phyloP scores from a whole-genome alignment of 495 filamentous ascomycete genomes.

The Penicillium argentinense region DNA sequence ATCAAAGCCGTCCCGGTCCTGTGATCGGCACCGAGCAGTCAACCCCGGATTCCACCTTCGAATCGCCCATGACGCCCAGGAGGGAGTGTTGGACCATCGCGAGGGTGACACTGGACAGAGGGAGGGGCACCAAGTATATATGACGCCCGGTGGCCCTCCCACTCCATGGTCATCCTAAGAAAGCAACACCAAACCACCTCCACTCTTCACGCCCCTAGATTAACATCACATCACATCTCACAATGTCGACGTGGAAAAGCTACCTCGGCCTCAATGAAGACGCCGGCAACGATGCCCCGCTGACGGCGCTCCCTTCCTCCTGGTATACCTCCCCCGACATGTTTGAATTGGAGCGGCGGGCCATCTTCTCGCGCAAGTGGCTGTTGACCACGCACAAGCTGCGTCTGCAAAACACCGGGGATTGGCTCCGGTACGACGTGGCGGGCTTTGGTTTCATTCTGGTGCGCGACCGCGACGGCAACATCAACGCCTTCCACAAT shows the following conservation, averaged over 20 bases:
- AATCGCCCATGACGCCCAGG: slow-evolving; percentile 4
- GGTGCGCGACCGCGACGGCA: slow-evolving; percentile 46
- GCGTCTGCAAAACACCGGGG: slow-evolving; percentile 48
- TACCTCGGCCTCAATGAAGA: slow-evolving; percentile 24
- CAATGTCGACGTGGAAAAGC: slow-evolving; percentile 21
- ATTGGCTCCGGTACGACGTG: slow-evolving; percentile 47
- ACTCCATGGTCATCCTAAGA: too few relatives aligned
- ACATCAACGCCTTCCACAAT: slow-evolving; percentile 60
- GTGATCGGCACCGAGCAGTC: slow-evolving; percentile 20
- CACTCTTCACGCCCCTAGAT: neutral
- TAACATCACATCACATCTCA: neutral
- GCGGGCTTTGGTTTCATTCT: slow-evolving; percentile 52
- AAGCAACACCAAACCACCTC: too few relatives aligned
- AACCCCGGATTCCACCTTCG: slow-evolving; percentile 1
- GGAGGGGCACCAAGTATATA: too few relatives aligned
- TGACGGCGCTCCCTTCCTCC: slow-evolving; percentile 42
- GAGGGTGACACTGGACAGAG: too few relatives aligned
- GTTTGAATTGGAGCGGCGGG: slow-evolving; percentile 53
- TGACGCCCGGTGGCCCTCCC: too few relatives aligned
- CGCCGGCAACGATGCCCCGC: slow-evolving; percentile 9
- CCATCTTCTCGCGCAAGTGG: slow-evolving; percentile 55
- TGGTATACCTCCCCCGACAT: slow-evolving; percentile 52
- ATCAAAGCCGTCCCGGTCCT: slow-evolving; percentile 17
- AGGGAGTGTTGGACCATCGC: too few relatives aligned
- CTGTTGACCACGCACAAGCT: slow-evolving; percentile 51